Base-by-base conservation (phyloP, 1,139 yeast genomes). In the Pichia inconspicua region DNA sequence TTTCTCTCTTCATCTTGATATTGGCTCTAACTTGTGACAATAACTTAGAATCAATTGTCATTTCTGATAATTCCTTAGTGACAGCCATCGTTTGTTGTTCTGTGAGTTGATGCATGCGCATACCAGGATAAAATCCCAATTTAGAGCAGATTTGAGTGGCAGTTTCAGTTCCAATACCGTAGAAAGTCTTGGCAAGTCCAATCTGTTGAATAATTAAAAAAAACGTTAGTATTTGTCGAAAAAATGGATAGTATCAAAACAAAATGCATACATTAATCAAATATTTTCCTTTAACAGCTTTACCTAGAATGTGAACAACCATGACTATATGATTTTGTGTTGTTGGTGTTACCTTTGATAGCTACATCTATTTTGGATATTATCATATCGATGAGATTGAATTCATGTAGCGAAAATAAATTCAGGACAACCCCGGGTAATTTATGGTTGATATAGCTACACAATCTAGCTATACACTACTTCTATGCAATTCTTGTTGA, bases 41-140 rank as follows among this genome's bases (percentile, higher is more conserved):
- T 61, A 90, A 81, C 58, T 84, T 92, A 48, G 89, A 89, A 63
- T 90, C 98, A 43, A 92, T 84, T 36, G 86, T 79, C 73, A 86
- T 73, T 45, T 79, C 84, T 2, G 95, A 80, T 46, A 92, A 73
- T 63, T 92, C 97, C 66, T 89, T 90, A 44, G 96, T 84, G 42
- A 92, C 74, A 40, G 86, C 80, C 77, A 92, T 77, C 45, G 89
- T 77, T 60, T 89, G 95, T 42, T 90, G 87, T 66, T 92, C 98
- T 31, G 84, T 73, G 43, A 92, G 76, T 66, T 92, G 95, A 65
- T 87, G 92, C 87, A 92, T 84, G 68, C 95, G 80, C 95, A 90
- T 89, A 64, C 78, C 75, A 39, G 97, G 97, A 63, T 90, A 92
- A 49, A 92, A 77, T 10, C 96, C 96, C 27, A 92, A 79, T 63